Evolutionary conservation across 139 green algal species (phyloP).

Genomic region (Auxenochlorella protothecoides): DNA sequence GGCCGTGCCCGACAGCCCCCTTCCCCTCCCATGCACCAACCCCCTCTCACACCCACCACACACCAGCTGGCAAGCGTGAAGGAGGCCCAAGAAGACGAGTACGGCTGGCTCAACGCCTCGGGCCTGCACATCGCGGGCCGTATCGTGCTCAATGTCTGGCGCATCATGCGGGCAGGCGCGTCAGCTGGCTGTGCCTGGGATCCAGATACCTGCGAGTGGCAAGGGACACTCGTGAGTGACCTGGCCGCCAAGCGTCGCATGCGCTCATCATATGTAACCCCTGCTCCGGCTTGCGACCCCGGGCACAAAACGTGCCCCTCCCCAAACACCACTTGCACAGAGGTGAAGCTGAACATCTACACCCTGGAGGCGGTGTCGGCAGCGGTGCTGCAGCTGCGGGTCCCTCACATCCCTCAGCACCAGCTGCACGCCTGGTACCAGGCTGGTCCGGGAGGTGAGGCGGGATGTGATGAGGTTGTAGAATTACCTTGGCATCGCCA

Average conservation of each 20-base stretch:
- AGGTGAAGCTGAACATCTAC: constrained; percentile 80
- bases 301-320: too few species aligned
- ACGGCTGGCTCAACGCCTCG: constrained; percentile 51
- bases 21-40: background rate
- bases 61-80: constrained; percentile 23
- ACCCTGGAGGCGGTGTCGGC: constrained; percentile 64
- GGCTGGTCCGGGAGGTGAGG: too few species aligned
- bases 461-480: too few species aligned
- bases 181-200: constrained; percentile 6
- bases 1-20: background rate
- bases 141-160: constrained; percentile 93
- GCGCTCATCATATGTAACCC: too few species aligned
- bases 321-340: constrained; percentile 4
- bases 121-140: constrained; percentile 59
- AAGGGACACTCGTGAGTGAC: too few species aligned
- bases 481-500: too few species aligned
- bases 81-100: constrained; percentile 62
- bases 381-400: constrained; percentile 66
- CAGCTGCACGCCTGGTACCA: constrained; percentile 67
- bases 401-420: constrained; percentile 50
- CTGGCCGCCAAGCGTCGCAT: too few species aligned
- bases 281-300: too few species aligned
- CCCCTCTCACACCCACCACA: background rate
- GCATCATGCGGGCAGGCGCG: constrained; percentile 42
- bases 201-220: too few species aligned